Evolutionary conservation across 768 basidiomycete genomes (phyloP).

Genomic region (Gloeostereum incarnatum): DNA sequence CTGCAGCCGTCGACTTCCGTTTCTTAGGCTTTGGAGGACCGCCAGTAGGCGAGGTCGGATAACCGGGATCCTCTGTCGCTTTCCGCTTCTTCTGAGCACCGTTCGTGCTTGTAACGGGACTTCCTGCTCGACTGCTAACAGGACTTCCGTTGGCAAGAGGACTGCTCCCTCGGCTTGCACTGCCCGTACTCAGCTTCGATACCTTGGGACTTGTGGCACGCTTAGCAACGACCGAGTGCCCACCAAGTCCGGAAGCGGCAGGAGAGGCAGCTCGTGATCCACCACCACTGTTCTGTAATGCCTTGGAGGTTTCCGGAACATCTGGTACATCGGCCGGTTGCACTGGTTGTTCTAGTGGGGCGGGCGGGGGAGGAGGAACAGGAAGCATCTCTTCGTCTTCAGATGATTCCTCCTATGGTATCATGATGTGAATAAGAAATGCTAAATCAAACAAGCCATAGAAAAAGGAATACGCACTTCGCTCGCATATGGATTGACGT

Average conservation of each 20-base stretch:
- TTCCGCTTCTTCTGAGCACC: slow-evolving; percentile 25
- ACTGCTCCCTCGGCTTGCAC: slow-evolving; percentile 46
- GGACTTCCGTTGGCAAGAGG: slow-evolving; percentile 53
- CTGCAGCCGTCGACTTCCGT: slow-evolving; percentile 31
- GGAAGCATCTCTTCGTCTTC: slow-evolving; percentile 48
- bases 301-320: background rate
- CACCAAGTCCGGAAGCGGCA: slow-evolving; percentile 46
- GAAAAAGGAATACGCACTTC: slow-evolving; percentile 40
- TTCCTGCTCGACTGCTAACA: slow-evolving; percentile 31
- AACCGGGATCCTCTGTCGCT: slow-evolving; percentile 26
- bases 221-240: slow-evolving; percentile 74
- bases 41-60: slow-evolving; percentile 19
- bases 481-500: slow-evolving; percentile 76
- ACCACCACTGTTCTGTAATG: slow-evolving; percentile 10
- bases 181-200: slow-evolving; percentile 44
- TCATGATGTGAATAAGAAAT: slow-evolving; percentile 16
- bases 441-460: slow-evolving; percentile 6
- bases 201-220: slow-evolving; percentile 78
- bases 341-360: slow-evolving; percentile 15
- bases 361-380: slow-evolving; percentile 9
- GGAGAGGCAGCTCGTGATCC: slow-evolving; percentile 58
- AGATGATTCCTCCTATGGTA: slow-evolving; percentile 69
- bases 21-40: slow-evolving; percentile 42
- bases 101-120: slow-evolving; percentile 25
- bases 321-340: slow-evolving; percentile 1